Evolutionary conservation across 2,329 filamentous ascomycete species (phyloP).

Genomic region (Colletotrichum gigasporum): DNA sequence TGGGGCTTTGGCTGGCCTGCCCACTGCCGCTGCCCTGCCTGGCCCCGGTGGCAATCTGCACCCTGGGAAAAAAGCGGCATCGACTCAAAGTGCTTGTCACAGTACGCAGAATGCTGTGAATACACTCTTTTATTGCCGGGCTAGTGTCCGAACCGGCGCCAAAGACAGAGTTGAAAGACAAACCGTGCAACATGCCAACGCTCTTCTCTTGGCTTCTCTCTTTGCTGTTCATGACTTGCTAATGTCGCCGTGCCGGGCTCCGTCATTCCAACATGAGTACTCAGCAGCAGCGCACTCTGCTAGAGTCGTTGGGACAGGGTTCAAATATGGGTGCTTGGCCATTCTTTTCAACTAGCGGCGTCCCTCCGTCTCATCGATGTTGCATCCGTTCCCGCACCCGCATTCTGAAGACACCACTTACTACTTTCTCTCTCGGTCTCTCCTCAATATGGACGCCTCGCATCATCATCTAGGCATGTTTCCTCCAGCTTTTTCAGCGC

Average conservation of each 20-base stretch:
- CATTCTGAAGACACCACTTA: constrained; percentile 8
- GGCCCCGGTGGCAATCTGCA: constrained; percentile 22
- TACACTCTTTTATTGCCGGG: constrained; percentile 7
- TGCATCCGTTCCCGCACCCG: constrained; percentile 20
- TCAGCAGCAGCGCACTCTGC: neutral
- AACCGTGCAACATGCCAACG: constrained; percentile 22
- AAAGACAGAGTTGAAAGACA: constrained; percentile 28
- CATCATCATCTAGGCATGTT: constrained; percentile 22
- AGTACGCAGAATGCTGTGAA: constrained; percentile 21
- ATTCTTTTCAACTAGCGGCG: constrained; percentile 8
- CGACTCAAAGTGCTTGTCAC: constrained; percentile 18
- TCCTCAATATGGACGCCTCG: constrained; percentile 9
- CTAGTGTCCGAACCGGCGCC: constrained; percentile 3
- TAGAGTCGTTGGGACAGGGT: constrained; percentile 10
- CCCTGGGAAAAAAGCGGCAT: constrained; percentile 4
- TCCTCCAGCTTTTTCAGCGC: constrained; percentile 10
- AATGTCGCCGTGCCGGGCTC: constrained; percentile 9
- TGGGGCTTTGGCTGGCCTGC: constrained; percentile 3
- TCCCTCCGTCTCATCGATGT: constrained; percentile 19
- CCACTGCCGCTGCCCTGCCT: constrained; percentile 24
- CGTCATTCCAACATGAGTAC: constrained; percentile 25
- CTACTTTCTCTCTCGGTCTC: neutral
- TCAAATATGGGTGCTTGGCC: constrained; percentile 30
- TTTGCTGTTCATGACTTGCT: constrained; percentile 25
- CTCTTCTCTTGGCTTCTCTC: constrained; percentile 25